Conservation (phyloP, 192 early-diverging fungal species). For the Backusella macrospora region DNA sequence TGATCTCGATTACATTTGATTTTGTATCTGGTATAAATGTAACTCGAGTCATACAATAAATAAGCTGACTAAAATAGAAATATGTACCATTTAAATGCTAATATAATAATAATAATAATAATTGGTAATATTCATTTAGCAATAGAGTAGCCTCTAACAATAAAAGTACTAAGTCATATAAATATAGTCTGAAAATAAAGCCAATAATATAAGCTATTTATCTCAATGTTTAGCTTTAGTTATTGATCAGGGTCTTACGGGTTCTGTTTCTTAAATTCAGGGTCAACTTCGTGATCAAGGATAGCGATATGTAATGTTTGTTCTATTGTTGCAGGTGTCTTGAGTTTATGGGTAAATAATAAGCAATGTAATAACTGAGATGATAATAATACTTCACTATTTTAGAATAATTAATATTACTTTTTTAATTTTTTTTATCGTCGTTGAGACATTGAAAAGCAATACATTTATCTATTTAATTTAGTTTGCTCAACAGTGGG, state of each 20-base stretch:
- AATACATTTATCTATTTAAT: background rate
- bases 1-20: background rate
- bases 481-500: background rate
- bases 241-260: background rate
- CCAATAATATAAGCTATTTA: background rate
- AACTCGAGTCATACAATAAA: too few relatives aligned
- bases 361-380: background rate
- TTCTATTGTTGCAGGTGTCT: background rate
- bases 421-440: background rate
- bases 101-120: background rate
- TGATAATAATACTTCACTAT: background rate
- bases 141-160: background rate
- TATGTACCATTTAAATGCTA: too few relatives aligned
- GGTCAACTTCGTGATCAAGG: background rate
- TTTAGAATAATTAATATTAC: background rate
- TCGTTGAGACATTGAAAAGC: background rate
- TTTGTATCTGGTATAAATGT: background rate
- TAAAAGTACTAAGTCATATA: background rate
- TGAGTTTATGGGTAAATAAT: background rate
- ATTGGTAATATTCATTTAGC: background rate
- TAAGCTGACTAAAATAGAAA: too few relatives aligned
- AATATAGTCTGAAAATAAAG: background rate
- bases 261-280: background rate
- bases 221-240: background rate
- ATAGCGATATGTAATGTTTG: background rate